Evolutionary conservation across 2,329 filamentous ascomycete genomes (phyloP), one percentile per base, ranked within the genome.

Genomic region (Daldinia sp.): DNA sequence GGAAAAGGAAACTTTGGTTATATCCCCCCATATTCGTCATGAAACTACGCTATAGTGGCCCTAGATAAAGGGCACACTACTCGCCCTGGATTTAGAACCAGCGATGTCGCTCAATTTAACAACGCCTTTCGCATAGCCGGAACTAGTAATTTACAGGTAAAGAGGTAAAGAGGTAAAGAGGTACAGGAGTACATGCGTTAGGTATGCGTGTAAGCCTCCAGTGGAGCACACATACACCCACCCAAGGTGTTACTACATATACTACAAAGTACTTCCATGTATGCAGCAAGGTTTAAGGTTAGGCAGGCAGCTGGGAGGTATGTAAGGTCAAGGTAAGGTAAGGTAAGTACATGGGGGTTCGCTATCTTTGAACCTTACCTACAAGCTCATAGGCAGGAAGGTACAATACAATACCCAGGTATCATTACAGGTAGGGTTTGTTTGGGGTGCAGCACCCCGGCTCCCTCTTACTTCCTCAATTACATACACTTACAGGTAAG

Each of bases 401-500:
- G n/a, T n/a, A n/a, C n/a, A n/a, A n/a, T n/a, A n/a, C n/a, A n/a
- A n/a, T 67, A 67, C 68, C 64, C 33, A 59, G 66, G 37, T 48
- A 69, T 51, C 68, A 68, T 62, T 55, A 1, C 2, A 35, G 33
- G 6, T 35, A 62, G 60, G 63, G 61, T 65, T 23, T 23, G 20
- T 23, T 68, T 68, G 65, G 68, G 65, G 61, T 65, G 56, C 42
- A 54, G 53, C 51, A 64, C 57, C 65, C 62, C 58, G 48, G 57
- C 54, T 30, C 46, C 46, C 50, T 44, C 51, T 55, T 53, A 33
- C 59, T 60, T 39, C 30, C 30, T 54, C 42, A 48, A 70, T 65
- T 63, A 63, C 63, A 65, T 57, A 68, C 65, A 42, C 50, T 58
- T 70, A 68, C 65, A 66, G 44, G 65, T 69, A 70, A 70, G 62